Evolutionary conservation across 1,139 yeast species (phyloP).

Genomic region (Taphrina sp.): DNA sequence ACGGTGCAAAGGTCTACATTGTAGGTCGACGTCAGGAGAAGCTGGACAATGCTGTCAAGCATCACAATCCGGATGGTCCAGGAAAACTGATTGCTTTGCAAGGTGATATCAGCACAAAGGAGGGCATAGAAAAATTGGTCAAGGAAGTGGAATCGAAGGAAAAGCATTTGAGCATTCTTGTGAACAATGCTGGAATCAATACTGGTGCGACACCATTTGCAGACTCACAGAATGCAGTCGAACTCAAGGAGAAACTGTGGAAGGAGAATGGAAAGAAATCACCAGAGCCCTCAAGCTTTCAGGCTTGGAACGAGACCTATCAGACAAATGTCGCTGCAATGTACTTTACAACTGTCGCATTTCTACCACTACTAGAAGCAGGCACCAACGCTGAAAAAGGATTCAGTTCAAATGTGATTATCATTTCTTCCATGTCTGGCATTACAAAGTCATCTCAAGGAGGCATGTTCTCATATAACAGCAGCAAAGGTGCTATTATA

Average conservation of each 20-base stretch:
- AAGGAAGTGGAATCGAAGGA: constrained; percentile 34
- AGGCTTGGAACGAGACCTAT: constrained; percentile 27
- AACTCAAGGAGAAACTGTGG: constrained; percentile 22
- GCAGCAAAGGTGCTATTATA: constrained; percentile 38
- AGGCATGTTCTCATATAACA: constrained; percentile 50
- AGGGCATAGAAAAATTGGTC: constrained; percentile 35
- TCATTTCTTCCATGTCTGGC: constrained; percentile 31
- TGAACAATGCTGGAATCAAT: constrained; percentile 39
- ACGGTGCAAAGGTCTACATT: constrained; percentile 51
- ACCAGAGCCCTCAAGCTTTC: constrained; percentile 10
- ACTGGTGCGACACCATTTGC: constrained; percentile 23
- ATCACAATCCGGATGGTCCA: constrained; percentile 41
- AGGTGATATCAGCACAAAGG: constrained; percentile 37
- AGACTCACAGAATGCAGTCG: constrained; percentile 6
- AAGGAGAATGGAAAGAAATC: constrained; percentile 5
- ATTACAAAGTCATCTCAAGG: constrained; percentile 48
- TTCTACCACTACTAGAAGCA: constrained; percentile 28
- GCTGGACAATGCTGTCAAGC: constrained; percentile 46
- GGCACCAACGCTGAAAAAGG: constrained; percentile 22
- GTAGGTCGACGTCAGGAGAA: constrained; percentile 48
- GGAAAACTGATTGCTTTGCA: constrained; percentile 36
- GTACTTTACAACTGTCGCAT: constrained; percentile 26
- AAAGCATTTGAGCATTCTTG: constrained; percentile 37
- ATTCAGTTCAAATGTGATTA: constrained; percentile 23
- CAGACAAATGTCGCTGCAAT: constrained; percentile 36